Evolutionary conservation across 371 early-diverging fungal species (phyloP), one percentile per base, ranked within the genome.

Genomic region (Apophysomyces sp.): DNA sequence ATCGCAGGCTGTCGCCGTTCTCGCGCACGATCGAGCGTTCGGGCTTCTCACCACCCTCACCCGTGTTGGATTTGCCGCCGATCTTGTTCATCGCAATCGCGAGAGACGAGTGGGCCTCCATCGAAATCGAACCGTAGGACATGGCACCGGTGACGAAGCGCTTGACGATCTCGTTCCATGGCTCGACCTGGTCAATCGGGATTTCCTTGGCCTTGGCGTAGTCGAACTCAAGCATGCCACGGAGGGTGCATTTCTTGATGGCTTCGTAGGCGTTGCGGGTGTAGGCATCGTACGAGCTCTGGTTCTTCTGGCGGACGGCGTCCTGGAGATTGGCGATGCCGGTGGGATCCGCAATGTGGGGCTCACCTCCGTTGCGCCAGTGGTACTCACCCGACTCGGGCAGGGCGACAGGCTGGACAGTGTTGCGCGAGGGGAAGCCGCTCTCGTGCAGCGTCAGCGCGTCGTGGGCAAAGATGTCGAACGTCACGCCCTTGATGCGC

Each of bases 81-180:
- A 98, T 69, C 55, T 81, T 75, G 82, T 98, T 98, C 97, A 98
- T 96, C 26, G 98, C 98, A 62, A 90, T 70, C 6, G 97, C 97
- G 21, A 98, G 81, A 12, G 98, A 81, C 16, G 91, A 84, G 73
- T 98, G 98, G 13, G 98, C 87, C 72, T 98, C 98, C 75, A 83
- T 82, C 1, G 96, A 96, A 63, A 98, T 97, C 21, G 95, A 95
- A 37, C 98, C 98, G 69, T 97, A 98, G 15, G 94, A 93, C 98
- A 98, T 98, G 64, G 98, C 98, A 61, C 98, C 98, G 16, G 98
- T 98, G 66, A 92, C 93, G 80, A 97, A 98, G 31, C 97, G 89
- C 84, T 91, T 93, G 57, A 95, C 96, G 73, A 98, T 96, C 49
- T 80, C 80, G 13, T 93, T 92, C 98, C 98, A 98, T 51, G 96